These are phyloP conservation scores for Ophiorrhiza pumila DNA, from an alignment of 257 asterid species.

Conservation along the genomic window DNA sequence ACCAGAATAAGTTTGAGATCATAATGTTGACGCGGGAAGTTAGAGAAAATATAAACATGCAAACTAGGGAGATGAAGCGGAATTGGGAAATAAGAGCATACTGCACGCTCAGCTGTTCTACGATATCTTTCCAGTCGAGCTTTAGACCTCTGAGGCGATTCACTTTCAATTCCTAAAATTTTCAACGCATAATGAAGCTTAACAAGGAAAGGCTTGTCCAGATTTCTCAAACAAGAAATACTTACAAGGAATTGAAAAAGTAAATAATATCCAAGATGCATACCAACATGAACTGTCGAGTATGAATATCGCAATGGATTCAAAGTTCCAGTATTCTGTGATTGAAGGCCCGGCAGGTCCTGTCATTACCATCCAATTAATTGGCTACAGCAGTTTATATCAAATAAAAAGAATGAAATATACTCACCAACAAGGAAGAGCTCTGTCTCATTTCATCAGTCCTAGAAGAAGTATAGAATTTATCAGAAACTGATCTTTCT, in stretches of 20 bases:
- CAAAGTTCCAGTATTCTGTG: conserved; percentile 39
- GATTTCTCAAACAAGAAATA: conserved; percentile 8
- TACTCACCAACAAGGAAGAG: conserved; percentile 67
- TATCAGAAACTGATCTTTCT: conserved; percentile 50
- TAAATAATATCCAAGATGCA: conserved; percentile 14
- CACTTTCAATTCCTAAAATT: conserved; percentile 70
- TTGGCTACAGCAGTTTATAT: conserved; percentile 20
- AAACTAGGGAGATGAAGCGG: conserved; percentile 9
- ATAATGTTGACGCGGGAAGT: conserved; percentile 1
- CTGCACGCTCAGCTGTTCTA: conserved; percentile 95
- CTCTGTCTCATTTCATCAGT: conserved; percentile 49
- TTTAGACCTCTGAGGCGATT: conserved; percentile 84
- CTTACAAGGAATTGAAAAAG: conserved; percentile 2
- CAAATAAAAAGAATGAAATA: conserved; percentile 20
- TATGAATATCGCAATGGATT: conserved; percentile 42
- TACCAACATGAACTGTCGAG: conserved; percentile 60
- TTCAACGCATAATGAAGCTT: conserved; percentile 20
- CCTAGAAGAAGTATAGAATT: conserved; percentile 49
- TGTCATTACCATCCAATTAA: conserved; percentile 27
- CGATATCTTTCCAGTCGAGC: conserved; percentile 91
- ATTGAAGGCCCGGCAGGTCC: conserved; percentile 41
- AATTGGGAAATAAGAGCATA: conserved; percentile 38
- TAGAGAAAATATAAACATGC: neutral
- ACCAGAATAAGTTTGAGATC: conserved; percentile 15
- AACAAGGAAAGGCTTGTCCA: conserved; percentile 1